Conservation (phyloP, 495 filamentous ascomycete genomes). For the Staphylotrichum longicolle region DNA sequence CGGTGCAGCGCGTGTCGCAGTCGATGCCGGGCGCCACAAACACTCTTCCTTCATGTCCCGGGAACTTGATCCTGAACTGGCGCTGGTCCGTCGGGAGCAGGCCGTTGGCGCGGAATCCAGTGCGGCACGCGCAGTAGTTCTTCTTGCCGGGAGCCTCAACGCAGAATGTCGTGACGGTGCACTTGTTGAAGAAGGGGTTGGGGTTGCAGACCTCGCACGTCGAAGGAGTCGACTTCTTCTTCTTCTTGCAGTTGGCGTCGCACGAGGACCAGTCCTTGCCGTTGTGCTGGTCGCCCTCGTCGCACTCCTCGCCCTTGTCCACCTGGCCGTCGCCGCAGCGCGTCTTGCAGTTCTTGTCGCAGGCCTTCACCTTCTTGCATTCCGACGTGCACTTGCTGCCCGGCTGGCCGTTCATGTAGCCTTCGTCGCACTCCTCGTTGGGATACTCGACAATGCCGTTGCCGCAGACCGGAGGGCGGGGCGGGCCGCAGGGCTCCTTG, state of each 20-base stretch:
- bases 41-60: slow-evolving; percentile 26
- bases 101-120: slow-evolving; percentile 24
- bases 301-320: slow-evolving; percentile 25
- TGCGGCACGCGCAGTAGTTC: slow-evolving; percentile 28
- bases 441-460: slow-evolving; percentile 23
- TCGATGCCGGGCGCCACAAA: slow-evolving; percentile 29
- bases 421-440: slow-evolving; percentile 22
- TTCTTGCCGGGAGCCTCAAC: slow-evolving; percentile 12
- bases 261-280: slow-evolving; percentile 19
- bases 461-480: slow-evolving; percentile 22
- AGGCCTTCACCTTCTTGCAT: neutral
- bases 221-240: neutral
- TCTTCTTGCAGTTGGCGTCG: slow-evolving; percentile 16
- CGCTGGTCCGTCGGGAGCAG: slow-evolving; percentile 21
- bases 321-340: slow-evolving; percentile 22
- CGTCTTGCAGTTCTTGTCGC: neutral
- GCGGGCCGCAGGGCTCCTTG: slow-evolving; percentile 19
- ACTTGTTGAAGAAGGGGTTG: slow-evolving; percentile 30
- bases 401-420: slow-evolving; percentile 19
- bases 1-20: slow-evolving; percentile 25
- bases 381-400: slow-evolving; percentile 19
- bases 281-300: slow-evolving; percentile 26
- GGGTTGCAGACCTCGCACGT: slow-evolving; percentile 26
- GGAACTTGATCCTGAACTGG: slow-evolving; percentile 25
- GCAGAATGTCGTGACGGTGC: slow-evolving; percentile 31